Evolutionary conservation across 345 rosid genomes (phyloP).

Genomic region (Dipteronia dyeriana): DNA sequence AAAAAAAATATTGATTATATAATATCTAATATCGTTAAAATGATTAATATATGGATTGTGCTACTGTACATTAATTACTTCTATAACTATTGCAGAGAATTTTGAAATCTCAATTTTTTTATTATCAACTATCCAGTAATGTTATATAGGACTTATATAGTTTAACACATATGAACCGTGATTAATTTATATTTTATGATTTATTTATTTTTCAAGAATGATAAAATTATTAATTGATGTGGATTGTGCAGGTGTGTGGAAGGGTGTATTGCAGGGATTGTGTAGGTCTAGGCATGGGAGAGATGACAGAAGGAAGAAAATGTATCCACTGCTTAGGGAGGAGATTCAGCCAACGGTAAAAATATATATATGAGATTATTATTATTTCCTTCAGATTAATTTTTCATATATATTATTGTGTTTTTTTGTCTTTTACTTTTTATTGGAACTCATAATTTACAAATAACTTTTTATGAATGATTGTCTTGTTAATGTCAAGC

Average conservation of each 20-base stretch:
- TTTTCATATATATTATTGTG: too few relatives aligned
- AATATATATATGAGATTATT: background rate
- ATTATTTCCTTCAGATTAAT: background rate
- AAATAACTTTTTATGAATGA: background rate
- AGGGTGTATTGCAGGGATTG: conserved; percentile 62
- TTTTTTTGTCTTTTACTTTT: too few relatives aligned
- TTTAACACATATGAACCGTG: background rate
- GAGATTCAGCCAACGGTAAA: conserved; percentile 57
- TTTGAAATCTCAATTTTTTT: too few relatives aligned
- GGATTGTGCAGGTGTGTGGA: conserved; percentile 55
- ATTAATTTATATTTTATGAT: too few relatives aligned
- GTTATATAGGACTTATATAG: background rate
- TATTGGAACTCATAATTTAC: background rate
- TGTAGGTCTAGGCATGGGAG: conserved; percentile 56
- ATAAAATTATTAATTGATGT: background rate
- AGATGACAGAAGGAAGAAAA: conserved; percentile 67
- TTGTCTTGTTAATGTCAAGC: too few relatives aligned
- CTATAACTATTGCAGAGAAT: background rate
- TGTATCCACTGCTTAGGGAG: conserved; percentile 57
- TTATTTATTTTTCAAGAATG: background rate
- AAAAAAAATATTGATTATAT: too few relatives aligned
- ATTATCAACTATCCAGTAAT: too few relatives aligned
- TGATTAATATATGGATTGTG: too few relatives aligned
- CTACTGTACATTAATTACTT: too few relatives aligned
- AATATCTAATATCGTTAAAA: too few relatives aligned